Percentiles rank a stretch among this genome's conserved stretches.
These are phyloP conservation scores for Triangularia verruculosa DNA, from an alignment of 2,329 filamentous ascomycete genomes.

Conservation along the genomic window DNA sequence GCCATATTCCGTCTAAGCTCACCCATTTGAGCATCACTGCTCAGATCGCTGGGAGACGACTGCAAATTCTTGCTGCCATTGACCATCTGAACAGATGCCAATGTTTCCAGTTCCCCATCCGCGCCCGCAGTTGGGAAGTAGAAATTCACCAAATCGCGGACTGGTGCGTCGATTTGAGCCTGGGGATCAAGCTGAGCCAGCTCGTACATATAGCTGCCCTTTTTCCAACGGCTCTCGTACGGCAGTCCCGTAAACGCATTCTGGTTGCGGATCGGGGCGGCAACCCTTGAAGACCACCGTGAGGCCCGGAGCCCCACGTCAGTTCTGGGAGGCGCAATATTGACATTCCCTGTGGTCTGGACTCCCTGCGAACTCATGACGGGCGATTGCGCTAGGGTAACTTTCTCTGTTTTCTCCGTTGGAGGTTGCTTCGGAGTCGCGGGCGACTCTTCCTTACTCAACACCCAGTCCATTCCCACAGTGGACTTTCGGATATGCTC, in stretches of 20 bases:
- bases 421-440: not conserved
- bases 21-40: not conserved
- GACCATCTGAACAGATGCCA: not conserved
- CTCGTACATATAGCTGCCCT: slow-evolving; percentile 11
- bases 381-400: not conserved
- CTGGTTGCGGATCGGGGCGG: slow-evolving; percentile 3
- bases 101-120: not conserved
- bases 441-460: not conserved
- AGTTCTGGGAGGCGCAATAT: not conserved
- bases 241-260: slow-evolving; percentile 19
- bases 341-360: not conserved
- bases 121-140: slow-evolving; percentile 10
- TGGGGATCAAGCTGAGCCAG: slow-evolving; percentile 17
- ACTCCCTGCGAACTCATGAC: not conserved
- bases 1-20: not conserved
- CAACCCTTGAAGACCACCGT: slow-evolving; percentile 11
- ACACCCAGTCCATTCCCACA: slow-evolving; percentile 14
- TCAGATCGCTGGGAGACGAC: not conserved
- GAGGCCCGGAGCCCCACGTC: slow-evolving; percentile 15
- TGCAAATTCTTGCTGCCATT: not conserved
- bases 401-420: not conserved
- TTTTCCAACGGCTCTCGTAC: slow-evolving; percentile 18
- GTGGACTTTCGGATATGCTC: not conserved
- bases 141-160: slow-evolving; percentile 12
- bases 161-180: not conserved